Conservation (phyloP, 2,329 filamentous ascomycete genomes). For the Colletotrichum simmondsii region DNA sequence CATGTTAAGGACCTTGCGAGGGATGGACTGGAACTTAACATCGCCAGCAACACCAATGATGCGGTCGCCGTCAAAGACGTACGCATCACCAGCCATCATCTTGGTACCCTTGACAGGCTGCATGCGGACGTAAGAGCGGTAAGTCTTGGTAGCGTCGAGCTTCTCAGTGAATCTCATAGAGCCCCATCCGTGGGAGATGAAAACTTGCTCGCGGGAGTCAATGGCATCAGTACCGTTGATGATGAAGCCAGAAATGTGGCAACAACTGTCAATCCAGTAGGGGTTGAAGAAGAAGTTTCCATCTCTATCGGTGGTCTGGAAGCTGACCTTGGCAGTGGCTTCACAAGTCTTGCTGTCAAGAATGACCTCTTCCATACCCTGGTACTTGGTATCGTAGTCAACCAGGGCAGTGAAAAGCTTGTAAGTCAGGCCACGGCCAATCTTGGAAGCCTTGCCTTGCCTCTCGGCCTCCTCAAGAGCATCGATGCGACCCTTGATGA, state of each 20-base stretch:
- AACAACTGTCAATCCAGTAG: conserved; percentile 69
- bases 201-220: conserved; percentile 65
- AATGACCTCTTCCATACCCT: conserved; percentile 69
- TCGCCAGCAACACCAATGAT: conserved; percentile 62
- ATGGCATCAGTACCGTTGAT: conserved; percentile 68
- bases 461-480: conserved; percentile 69
- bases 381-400: conserved; percentile 64
- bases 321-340: conserved; percentile 54
- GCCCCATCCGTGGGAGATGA: conserved; percentile 70
- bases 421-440: conserved; percentile 81
- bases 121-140: conserved; percentile 69
- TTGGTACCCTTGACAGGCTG: conserved; percentile 62
- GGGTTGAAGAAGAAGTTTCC: conserved; percentile 67
- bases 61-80: conserved; percentile 63
- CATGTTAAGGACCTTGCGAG: conserved; percentile 73
- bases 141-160: conserved; percentile 56
- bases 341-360: conserved; percentile 58
- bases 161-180: conserved; percentile 62
- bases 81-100: conserved; percentile 64
- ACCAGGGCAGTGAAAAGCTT: conserved; percentile 72
- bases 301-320: conserved; percentile 59
- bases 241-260: conserved; percentile 70
- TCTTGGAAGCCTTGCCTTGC: conserved; percentile 75
- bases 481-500: conserved; percentile 73
- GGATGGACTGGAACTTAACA: conserved; percentile 75